Base-by-base conservation (phyloP, 495 filamentous ascomycete species). In the Penicillium steckii region DNA sequence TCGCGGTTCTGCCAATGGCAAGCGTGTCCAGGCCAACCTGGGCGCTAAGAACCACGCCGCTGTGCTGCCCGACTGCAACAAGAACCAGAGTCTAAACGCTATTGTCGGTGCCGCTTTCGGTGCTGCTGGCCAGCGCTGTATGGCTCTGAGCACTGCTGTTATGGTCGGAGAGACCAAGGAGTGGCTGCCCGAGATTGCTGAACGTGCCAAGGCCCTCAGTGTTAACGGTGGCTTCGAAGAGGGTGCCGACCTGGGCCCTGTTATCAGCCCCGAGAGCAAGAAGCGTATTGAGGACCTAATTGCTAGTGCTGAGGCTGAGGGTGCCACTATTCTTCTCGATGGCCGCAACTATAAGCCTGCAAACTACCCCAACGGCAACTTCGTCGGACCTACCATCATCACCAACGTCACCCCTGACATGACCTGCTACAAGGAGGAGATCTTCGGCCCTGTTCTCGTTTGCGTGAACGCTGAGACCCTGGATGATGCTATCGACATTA, bases 41-140 rank as follows among this genome's bases (percentile, higher is more conserved):
- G 94, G 94, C 19, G 94, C 94, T 37, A 99, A 99, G 83, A 99
- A 99, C 80, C 94, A 99, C 68, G 93, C 92, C 21, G 89, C 90
- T 25, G 85, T 99, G 19, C 81, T 97, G 54, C 94, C 95, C 1
- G 94, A 99, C 76, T 89, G 87, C 75, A 96, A 97, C 77, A 97
- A 96, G 83, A 96, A 97, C 74, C 92, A 96, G 24, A 86, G 95
- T 52, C 73, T 99, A 49, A 97, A 97, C 67, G 89, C 92, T 13
- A 91, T 99, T 64, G 84, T 90, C 12, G 94, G 94, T 41, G 94
- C 94, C 49, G 94, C 94, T 18, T 99, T 97, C 57, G 94, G 94
- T 55, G 94, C 94, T 62, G 94, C 94, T 51, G 94, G 94, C 32
- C 94, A 99, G 79, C 82, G 94, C 40, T 99, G 94, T 70, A 97